Evolutionary conservation across 306 rosid genomes (phyloP).

Genomic region (Quillaja saponaria): DNA sequence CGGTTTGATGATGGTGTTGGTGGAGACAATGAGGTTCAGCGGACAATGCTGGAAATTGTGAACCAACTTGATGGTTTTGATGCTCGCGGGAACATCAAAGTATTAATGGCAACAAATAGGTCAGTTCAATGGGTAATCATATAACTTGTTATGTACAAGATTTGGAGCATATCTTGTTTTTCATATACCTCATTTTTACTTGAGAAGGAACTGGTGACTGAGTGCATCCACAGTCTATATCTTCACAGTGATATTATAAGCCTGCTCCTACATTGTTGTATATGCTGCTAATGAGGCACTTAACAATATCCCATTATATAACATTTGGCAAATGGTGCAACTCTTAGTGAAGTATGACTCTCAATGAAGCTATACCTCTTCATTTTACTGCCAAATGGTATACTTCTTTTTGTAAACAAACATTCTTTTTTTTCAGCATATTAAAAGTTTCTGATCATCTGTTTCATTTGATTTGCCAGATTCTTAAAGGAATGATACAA

Average conservation of each 20-base stretch:
- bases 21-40: slow-evolving; percentile 96
- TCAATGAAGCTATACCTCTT: too few relatives aligned
- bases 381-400: too few relatives aligned
- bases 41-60: slow-evolving; percentile 97
- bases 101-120: slow-evolving; percentile 99
- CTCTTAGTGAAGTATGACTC: too few relatives aligned
- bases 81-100: slow-evolving; percentile 96
- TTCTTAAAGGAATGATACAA: too few relatives aligned
- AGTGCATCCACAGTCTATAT: background rate
- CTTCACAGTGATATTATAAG: background rate
- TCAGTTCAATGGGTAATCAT: slow-evolving; percentile 19
- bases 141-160: too few relatives aligned
- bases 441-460: too few relatives aligned
- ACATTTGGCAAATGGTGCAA: background rate
- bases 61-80: slow-evolving; percentile 99
- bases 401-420: too few relatives aligned
- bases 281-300: background rate
- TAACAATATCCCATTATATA: slow-evolving; percentile 17
- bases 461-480: too few relatives aligned
- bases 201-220: background rate
- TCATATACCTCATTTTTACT: background rate
- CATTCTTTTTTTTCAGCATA: too few relatives aligned
- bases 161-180: background rate
- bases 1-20: slow-evolving; percentile 98
- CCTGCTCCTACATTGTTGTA: background rate